Base-by-base conservation (phyloP, 345 rosid genomes). In the Eucalyptus tenuipes region DNA sequence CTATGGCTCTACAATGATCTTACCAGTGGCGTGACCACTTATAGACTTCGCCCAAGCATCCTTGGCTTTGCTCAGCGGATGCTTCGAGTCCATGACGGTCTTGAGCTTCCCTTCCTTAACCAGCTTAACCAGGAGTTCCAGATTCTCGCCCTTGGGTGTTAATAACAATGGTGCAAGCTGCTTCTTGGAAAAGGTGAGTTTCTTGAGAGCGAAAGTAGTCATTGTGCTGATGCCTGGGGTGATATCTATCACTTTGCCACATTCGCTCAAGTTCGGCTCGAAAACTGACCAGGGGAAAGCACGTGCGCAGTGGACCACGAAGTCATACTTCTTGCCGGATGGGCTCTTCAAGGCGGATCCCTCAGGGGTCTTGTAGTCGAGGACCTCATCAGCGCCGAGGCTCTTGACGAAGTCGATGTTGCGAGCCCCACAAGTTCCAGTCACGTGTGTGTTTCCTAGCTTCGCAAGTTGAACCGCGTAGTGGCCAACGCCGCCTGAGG, bases 401-500 rank as follows among this genome's bases (percentile, higher is more conserved):
- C 87, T 88, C 88, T 44, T 88, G 57, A 90, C 89, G 12, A 87
- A 86, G 49, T 89, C 64, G 2, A 89, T 64, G 89, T 91, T 89
- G 64, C 89, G 88, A 15, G 90, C 89, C n/a, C 92, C 90, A 14
- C 90, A 87, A 20, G 92, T 91, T 16, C 90, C 92, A 2, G 89
- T 88, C 66, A 89, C 89, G 27, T 91, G 90, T 7, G 89, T 86
- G 79, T 89, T 89, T 42, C 90, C 90, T 59, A 89, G 88, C 88
- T 91, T 91, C 12, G 90, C 90, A 4, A 91, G 87, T 49, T 89
- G 92, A 64, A 91, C 92, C 1, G 87, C 90, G 6, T 87, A 88
- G 87, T 87, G 92, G 47, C 90, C 90, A 4, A 91, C 92, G 37
- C 90, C 90, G 6, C 92, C 90, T 14, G 92, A 91, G 27, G 90